Conservation (phyloP, 169 alveolate genomes). For the Plasmodium falciparum region DNA sequence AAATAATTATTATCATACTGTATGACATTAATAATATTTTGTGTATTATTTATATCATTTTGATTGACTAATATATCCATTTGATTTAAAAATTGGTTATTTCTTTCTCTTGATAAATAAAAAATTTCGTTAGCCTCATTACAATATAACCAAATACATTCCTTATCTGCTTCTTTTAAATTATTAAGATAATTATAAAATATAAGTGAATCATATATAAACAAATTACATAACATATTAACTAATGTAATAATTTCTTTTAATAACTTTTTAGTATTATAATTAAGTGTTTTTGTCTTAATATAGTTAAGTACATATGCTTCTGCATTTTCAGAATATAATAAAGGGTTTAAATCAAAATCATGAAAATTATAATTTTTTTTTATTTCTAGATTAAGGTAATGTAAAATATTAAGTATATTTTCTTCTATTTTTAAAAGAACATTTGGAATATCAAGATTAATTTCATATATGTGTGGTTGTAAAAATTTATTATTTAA, state of each 20-base stretch:
- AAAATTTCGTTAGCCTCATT: conserved; percentile 72
- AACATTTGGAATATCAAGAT: conserved; percentile 18
- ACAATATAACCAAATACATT: conserved; percentile 75
- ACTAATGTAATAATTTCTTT: conserved; percentile 65
- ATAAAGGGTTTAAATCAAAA: conserved; percentile 52
- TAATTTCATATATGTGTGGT: conserved; percentile 71
- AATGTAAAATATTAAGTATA: conserved; percentile 39
- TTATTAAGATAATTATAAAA: conserved; percentile 65
- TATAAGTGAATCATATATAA: conserved; percentile 41
- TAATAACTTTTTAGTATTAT: conserved; percentile 53
- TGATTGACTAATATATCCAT: conserved; percentile 5
- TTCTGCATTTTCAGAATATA: conserved; percentile 69
- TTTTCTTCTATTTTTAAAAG: conserved; percentile 43
- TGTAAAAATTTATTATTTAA: conserved; percentile 68
- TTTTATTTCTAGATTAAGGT: conserved; percentile 62
- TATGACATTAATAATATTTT: conserved; percentile 3
- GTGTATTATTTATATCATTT: conserved; percentile 3
- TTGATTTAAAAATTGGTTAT: conserved; percentile 22
- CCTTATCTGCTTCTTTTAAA: conserved; percentile 73
- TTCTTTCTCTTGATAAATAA: conserved; percentile 57
- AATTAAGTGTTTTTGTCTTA: conserved; percentile 44
- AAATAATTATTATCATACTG: conserved; percentile 27
- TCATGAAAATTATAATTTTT: conserved; percentile 48
- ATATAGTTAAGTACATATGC: conserved; percentile 48
- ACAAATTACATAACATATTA: conserved; percentile 38